Percentiles rank a stretch among this genome's conserved stretches.
Conservation (phyloP, 2,329 filamentous ascomycete genomes). For the Ilyonectria sp. region DNA sequence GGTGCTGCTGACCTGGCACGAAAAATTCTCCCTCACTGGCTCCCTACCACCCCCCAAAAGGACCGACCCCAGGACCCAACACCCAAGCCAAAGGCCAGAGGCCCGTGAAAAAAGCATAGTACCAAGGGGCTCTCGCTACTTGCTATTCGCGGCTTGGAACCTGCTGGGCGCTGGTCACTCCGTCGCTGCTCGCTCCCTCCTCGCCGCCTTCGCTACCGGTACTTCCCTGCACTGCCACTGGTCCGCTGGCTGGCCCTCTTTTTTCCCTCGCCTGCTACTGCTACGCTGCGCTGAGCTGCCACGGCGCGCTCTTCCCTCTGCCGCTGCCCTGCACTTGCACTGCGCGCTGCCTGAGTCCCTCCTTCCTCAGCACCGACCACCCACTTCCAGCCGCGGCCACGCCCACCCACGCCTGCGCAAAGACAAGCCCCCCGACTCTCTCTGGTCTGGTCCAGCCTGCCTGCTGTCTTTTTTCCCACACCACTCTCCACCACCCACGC, state of each 20-base stretch:
- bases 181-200: conserved; percentile 15
- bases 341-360: conserved; percentile 31
- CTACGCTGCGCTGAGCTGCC: conserved; percentile 36
- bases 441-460: conserved; percentile 42
- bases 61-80: conserved; percentile 13
- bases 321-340: conserved; percentile 9
- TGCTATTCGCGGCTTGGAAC: conserved; percentile 9
- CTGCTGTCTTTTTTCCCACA: conserved; percentile 50
- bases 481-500: conserved; percentile 58
- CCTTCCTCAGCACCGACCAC: conserved; percentile 26
- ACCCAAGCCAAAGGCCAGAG: conserved; percentile 17
- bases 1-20: conserved; percentile 35
- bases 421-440: conserved; percentile 37
- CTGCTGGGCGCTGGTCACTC: conserved; percentile 11
- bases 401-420: conserved; percentile 21
- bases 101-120: conserved; percentile 17
- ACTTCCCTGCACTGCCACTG: conserved; percentile 29
- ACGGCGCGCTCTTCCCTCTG: conserved; percentile 37
- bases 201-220: not conserved
- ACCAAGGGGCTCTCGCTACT: conserved; percentile 21
- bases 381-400: conserved; percentile 14
- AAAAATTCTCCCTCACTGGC: conserved; percentile 54
- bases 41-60: conserved; percentile 32
- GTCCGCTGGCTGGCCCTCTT: conserved; percentile 38
- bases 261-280: conserved; percentile 5